These are phyloP conservation scores for Peronospora belbahrii DNA, from an alignment of 352 stramenopile genomes.

Conservation along the genomic window DNA sequence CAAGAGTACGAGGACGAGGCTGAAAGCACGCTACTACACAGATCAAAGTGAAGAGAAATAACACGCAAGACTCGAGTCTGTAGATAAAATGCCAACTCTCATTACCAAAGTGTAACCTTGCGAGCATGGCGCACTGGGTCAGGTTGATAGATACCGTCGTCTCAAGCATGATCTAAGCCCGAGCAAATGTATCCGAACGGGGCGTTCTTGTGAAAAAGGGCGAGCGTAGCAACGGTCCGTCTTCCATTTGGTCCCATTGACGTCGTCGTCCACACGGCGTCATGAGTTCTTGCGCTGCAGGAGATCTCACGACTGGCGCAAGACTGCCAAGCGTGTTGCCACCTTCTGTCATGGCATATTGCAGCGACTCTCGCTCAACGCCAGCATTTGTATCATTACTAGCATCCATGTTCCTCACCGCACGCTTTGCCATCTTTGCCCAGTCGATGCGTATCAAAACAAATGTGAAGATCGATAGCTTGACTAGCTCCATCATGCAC, in stretches of 20 bases:
- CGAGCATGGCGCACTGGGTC: too few species aligned
- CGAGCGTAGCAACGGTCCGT: constrained; percentile 24
- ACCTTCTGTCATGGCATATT: constrained; percentile 37
- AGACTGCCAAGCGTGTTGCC: constrained; percentile 47
- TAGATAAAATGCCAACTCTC: constrained; percentile 8
- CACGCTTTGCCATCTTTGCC: constrained; percentile 32
- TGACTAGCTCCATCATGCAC: constrained; percentile 40
- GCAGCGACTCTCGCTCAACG: constrained; percentile 32
- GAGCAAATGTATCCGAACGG: constrained; percentile 17
- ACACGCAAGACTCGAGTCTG: neutral
- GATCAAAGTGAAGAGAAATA: constrained; percentile 28
- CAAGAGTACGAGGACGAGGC: constrained; percentile 14
- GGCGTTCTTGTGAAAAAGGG: constrained; percentile 25
- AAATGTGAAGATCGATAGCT: constrained; percentile 33
- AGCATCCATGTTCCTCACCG: constrained; percentile 35
- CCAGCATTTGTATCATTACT: constrained; percentile 31
- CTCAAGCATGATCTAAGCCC: constrained; percentile 17
- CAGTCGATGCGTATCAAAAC: constrained; percentile 35
- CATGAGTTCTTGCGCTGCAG: constrained; percentile 38
- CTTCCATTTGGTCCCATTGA: constrained; percentile 54
- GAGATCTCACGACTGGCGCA: constrained; percentile 38
- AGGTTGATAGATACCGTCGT: constrained; percentile 21
- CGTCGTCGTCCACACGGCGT: constrained; percentile 42
- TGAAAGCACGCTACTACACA: constrained; percentile 4
- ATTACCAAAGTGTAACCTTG: constrained; percentile 19